A percentile compares a stretch with the other conserved stretches of the same genome.
Evolutionary conservation across 129 eudicot genomes (phyloP).

Genomic region (Scalesia atractyloides): DNA sequence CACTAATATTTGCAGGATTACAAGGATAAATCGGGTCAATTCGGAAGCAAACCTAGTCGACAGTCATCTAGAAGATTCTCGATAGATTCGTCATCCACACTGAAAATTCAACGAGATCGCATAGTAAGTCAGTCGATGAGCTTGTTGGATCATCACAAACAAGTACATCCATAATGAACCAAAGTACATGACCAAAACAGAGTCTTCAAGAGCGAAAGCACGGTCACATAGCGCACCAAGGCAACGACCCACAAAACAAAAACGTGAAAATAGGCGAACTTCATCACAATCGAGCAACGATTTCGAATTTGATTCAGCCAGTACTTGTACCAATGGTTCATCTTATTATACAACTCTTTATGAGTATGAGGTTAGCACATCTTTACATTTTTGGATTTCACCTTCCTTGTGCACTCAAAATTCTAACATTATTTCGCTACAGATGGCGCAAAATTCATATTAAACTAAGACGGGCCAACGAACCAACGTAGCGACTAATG

Average conservation of each 20-base stretch:
- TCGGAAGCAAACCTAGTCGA: conserved; percentile 36
- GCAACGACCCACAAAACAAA: conserved; percentile 53
- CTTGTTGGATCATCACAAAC: conserved; percentile 29
- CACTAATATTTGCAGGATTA: conserved; percentile 29
- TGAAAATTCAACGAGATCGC: conserved; percentile 26
- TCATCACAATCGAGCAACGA: conserved; percentile 38
- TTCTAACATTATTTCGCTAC: conserved; percentile 10
- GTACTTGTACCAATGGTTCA: conserved; percentile 29
- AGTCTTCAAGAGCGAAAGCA: conserved; percentile 65
- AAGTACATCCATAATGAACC: conserved; percentile 34
- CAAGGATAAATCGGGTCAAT: conserved; percentile 22
- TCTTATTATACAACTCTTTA: conserved; percentile 33
- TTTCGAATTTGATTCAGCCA: conserved; percentile 29
- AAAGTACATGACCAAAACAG: conserved; percentile 65
- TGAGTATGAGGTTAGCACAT: conserved; percentile 35
- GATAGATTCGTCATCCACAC: conserved; percentile 34
- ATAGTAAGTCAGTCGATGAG: conserved; percentile 27
- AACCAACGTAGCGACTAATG: not conserved
- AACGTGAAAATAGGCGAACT: conserved; percentile 35
- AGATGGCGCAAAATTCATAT: conserved; percentile 32
- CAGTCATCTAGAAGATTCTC: conserved; percentile 34
- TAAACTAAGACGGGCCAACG: not conserved
- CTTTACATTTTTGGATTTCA: conserved; percentile 2
- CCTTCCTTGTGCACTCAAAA: conserved; percentile 1
- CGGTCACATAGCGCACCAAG: conserved; percentile 75